These are phyloP conservation scores for Podospora fimiseda DNA, from an alignment of 495 filamentous ascomycete genomes.

Conservation along the genomic window DNA sequence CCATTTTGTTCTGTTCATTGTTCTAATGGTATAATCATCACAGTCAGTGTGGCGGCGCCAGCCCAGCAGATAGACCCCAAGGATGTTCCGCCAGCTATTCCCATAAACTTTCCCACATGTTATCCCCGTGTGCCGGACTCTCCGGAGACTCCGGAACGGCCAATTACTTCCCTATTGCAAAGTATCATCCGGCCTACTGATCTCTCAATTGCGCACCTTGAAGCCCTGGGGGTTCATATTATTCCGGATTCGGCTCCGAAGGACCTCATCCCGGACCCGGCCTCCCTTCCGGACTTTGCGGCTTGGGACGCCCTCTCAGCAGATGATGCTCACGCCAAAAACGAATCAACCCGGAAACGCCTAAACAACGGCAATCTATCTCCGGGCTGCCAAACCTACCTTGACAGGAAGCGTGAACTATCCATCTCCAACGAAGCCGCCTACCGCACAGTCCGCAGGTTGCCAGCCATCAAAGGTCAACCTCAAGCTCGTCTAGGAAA, in stretches of 20 bases:
- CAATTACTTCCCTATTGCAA: conserved; percentile 41
- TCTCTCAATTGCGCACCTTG: conserved; percentile 38
- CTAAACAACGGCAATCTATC: conserved; percentile 42
- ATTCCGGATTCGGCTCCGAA: conserved; percentile 35
- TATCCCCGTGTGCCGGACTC: conserved; percentile 23
- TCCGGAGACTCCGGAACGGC: conserved; percentile 8
- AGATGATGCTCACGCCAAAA: conserved; percentile 37
- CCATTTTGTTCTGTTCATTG: conserved; percentile 2
- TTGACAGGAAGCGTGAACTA: conserved; percentile 48
- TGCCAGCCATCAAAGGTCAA: conserved; percentile 43
- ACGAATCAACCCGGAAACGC: conserved; percentile 35
- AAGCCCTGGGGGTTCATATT: conserved; percentile 46
- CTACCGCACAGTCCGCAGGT: conserved; percentile 46
- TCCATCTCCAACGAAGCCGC: conserved; percentile 42
- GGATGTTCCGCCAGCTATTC: conserved; percentile 48
- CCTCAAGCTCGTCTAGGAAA: conserved; percentile 44
- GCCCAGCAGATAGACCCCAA: conserved; percentile 31
- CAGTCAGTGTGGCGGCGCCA: conserved; percentile 27
- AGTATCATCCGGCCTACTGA: conserved; percentile 43
- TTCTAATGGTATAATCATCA: conserved; percentile 21
- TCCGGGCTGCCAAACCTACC: conserved; percentile 44
- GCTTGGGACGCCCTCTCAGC: conserved; percentile 40
- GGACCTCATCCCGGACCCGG: conserved; percentile 42
- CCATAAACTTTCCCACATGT: conserved; percentile 44
- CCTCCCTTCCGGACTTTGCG: conserved; percentile 40